phyloP scores from a whole-genome alignment of 2,329 filamentous ascomycete species.

The Seiridium cupressi region DNA sequence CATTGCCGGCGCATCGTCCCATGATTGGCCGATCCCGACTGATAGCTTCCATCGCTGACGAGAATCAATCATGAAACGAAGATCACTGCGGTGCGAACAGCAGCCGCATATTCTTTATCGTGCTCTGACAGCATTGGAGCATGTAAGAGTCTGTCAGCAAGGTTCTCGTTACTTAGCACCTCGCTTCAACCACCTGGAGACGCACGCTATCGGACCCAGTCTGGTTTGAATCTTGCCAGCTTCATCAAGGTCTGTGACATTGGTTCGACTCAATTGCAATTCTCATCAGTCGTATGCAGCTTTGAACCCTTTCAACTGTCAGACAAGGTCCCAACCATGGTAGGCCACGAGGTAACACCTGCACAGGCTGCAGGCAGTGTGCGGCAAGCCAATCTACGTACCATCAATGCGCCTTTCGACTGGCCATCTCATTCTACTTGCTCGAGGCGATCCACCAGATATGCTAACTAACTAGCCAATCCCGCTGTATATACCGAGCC shows the following conservation, averaged over 20 bases:
- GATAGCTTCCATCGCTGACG: slow-evolving; percentile 5
- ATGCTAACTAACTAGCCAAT: background rate
- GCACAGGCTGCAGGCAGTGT: background rate
- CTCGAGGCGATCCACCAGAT: background rate
- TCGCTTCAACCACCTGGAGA: too few relatives aligned
- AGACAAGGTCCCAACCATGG: background rate
- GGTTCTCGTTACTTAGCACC: too few relatives aligned
- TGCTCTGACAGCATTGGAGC: background rate
- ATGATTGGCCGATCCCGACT: slow-evolving; percentile 3
- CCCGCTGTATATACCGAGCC: slow-evolving; percentile 4
- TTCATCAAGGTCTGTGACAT: too few relatives aligned
- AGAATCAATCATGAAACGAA: background rate
- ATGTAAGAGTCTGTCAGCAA: too few relatives aligned
- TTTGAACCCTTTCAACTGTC: slow-evolving; percentile 7
- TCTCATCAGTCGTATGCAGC: background rate
- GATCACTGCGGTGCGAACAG: background rate
- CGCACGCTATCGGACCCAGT: too few relatives aligned
- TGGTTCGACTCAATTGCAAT: background rate
- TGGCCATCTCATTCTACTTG: background rate
- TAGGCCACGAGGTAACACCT: background rate
- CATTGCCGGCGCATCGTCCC: background rate
- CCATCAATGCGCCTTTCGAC: background rate
- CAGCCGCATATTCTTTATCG: background rate
- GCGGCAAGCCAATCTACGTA: background rate
- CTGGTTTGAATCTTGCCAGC: too few relatives aligned